A percentile compares a stretch with the other conserved stretches of the same genome.
Evolutionary conservation across 1,284 basidiomycete species (phyloP).

Genomic region (Papiliotrema terrestris): DNA sequence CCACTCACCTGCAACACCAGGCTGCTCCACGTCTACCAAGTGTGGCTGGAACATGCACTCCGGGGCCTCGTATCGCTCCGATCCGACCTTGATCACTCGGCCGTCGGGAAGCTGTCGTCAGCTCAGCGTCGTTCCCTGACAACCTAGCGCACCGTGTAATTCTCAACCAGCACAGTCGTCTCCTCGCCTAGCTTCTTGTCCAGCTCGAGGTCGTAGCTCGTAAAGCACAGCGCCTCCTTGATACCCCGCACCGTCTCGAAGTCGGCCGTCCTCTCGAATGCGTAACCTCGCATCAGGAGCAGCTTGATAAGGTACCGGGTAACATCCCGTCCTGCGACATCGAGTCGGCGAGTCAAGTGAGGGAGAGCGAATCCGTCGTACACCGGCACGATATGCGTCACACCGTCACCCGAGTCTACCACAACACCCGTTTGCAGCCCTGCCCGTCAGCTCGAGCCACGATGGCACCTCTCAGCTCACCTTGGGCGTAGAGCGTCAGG

Average conservation of each 20-base stretch:
- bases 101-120: slow-evolving; percentile 81
- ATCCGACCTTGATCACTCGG: slow-evolving; percentile 93
- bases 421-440: slow-evolving; percentile 97
- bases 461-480: slow-evolving; percentile 55
- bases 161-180: slow-evolving; percentile 94
- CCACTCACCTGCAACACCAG: slow-evolving; percentile 81
- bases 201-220: slow-evolving; percentile 92
- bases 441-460: slow-evolving; percentile 39
- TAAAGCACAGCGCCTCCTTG: slow-evolving; percentile 98
- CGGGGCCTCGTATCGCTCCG: slow-evolving; percentile 99
- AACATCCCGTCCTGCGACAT: slow-evolving; percentile 96
- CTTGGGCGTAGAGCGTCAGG: slow-evolving; percentile 94
- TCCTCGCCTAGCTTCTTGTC: slow-evolving; percentile 94
- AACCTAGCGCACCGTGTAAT: slow-evolving; percentile 69
- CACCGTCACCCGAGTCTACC: slow-evolving; percentile 97
- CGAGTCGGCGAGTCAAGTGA: slow-evolving; percentile 87
- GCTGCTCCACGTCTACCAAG: slow-evolving; percentile 94
- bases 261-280: slow-evolving; percentile 98
- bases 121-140: neutral
- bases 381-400: slow-evolving; percentile 97
- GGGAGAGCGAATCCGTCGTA: slow-evolving; percentile 96
- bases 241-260: slow-evolving; percentile 98
- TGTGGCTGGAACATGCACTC: slow-evolving; percentile 99
- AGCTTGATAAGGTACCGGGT: slow-evolving; percentile 98
- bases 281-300: slow-evolving; percentile 95